Evolutionary conservation across 108 stramenopile genomes (phyloP).

Genomic region (Fragilaria radians): DNA sequence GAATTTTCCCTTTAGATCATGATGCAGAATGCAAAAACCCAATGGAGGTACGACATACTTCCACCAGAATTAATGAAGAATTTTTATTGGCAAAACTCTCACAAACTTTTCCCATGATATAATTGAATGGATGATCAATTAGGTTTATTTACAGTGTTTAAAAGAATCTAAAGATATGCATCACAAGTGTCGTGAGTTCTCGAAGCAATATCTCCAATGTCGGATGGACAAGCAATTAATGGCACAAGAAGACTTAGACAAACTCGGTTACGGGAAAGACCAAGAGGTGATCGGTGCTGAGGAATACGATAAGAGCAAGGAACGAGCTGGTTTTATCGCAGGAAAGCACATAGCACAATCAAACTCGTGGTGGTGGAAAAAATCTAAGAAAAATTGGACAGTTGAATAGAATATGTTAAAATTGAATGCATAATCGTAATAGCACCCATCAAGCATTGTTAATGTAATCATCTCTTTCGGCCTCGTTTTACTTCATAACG

Average conservation of each 20-base stretch:
- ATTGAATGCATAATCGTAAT: no score
- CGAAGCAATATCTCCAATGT: slow-evolving; percentile 82
- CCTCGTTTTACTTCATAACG: no score
- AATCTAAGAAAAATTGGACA: no score
- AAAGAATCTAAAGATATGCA: slow-evolving; percentile 67
- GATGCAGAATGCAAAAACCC: slow-evolving; percentile 64
- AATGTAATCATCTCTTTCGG: no score
- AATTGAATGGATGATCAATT: background rate
- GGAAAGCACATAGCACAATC: slow-evolving; percentile 75
- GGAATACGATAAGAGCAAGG: slow-evolving; percentile 79
- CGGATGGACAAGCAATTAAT: slow-evolving; percentile 79
- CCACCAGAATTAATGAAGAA: background rate
- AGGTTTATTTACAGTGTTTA: slow-evolving; percentile 71
- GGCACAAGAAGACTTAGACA: slow-evolving; percentile 74
- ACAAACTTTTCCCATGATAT: background rate
- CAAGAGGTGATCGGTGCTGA: slow-evolving; percentile 51
- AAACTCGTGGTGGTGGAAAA: slow-evolving; percentile 74
- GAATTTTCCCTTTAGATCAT: slow-evolving; percentile 89
- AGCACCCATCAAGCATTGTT: no score
- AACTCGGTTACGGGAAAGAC: slow-evolving; percentile 65
- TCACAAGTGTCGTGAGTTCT: slow-evolving; percentile 75
- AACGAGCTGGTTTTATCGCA: slow-evolving; percentile 77
- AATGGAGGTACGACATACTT: slow-evolving; percentile 35
- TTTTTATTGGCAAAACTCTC: background rate
- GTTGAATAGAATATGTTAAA: no score